These are phyloP conservation scores for Mortierella sp. DNA, from an alignment of 371 early-diverging fungal genomes.

Conservation along the genomic window DNA sequence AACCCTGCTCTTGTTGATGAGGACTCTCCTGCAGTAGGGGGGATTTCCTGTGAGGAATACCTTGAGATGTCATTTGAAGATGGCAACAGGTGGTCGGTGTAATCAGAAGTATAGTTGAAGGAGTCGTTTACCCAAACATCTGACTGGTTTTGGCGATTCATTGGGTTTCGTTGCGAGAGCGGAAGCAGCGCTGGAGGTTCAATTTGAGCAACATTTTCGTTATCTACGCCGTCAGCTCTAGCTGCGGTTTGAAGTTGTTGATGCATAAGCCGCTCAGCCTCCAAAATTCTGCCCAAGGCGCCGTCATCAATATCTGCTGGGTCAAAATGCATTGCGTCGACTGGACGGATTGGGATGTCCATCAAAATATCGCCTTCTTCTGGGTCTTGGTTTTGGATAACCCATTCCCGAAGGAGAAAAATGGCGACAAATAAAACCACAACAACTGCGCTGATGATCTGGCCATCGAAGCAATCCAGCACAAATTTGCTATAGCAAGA, in stretches of 20 bases:
- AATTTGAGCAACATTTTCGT: not conserved
- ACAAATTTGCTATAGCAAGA: constrained; percentile 67
- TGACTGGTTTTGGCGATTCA: not conserved
- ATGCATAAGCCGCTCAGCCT: constrained; percentile 16
- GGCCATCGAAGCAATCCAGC: constrained; percentile 90
- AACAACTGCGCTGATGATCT: constrained; percentile 81
- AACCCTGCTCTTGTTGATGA: constrained; percentile 24
- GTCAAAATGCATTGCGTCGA: constrained; percentile 15
- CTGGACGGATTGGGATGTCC: constrained; percentile 18
- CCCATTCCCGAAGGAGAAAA: constrained; percentile 89
- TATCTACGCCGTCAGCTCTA: not conserved
- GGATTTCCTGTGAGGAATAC: not conserved
- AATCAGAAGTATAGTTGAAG: not conserved
- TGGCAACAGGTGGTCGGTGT: not conserved
- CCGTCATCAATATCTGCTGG: constrained; percentile 25
- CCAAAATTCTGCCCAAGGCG: constrained; percentile 10
- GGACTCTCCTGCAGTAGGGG: constrained; percentile 5
- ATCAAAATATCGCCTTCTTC: constrained; percentile 17
- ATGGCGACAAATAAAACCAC: constrained; percentile 83
- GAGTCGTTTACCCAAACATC: constrained; percentile 4
- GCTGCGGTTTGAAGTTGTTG: constrained; percentile 11
- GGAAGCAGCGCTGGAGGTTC: not conserved
- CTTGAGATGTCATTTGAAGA: not conserved
- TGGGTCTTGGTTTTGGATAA: constrained; percentile 74
- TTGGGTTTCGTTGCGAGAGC: not conserved